These are phyloP conservation scores for Penicillium maclennaniae DNA, from an alignment of 495 filamentous ascomycete species.

Conservation along the genomic window DNA sequence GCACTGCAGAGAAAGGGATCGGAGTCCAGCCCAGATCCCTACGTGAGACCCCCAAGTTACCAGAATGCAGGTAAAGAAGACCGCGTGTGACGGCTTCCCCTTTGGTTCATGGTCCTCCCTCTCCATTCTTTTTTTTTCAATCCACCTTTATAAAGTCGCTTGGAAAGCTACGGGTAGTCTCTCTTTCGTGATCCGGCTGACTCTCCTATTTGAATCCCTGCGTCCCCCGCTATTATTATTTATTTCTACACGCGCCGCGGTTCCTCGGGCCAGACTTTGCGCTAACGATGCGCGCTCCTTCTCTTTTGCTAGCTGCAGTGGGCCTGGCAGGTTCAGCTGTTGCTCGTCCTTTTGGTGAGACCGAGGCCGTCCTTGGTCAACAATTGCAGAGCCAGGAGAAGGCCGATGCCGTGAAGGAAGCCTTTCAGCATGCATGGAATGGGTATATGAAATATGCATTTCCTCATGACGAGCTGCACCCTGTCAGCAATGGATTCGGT, in stretches of 20 bases:
- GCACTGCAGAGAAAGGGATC: neutral
- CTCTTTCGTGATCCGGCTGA: slow-evolving; percentile 11
- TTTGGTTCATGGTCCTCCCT: slow-evolving; percentile 9
- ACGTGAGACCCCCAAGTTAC: too few relatives aligned
- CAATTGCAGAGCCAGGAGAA: slow-evolving; percentile 28
- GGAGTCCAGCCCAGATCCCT: too few relatives aligned
- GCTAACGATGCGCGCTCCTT: slow-evolving; percentile 31
- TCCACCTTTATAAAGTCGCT: slow-evolving; percentile 10
- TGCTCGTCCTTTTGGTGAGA: slow-evolving; percentile 17
- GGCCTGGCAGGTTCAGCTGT: slow-evolving; percentile 24
- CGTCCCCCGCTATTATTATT: neutral
- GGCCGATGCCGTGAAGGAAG: slow-evolving; percentile 65
- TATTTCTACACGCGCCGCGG: neutral
- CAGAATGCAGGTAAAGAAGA: slow-evolving; percentile 14
- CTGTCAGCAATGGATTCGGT: slow-evolving; percentile 58
- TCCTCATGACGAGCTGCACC: slow-evolving; percentile 71
- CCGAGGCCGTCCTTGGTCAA: slow-evolving; percentile 6
- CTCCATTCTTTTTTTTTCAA: neutral
- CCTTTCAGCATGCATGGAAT: slow-evolving; percentile 75
- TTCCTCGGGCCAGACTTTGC: neutral
- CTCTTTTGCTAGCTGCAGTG: slow-evolving; percentile 26
- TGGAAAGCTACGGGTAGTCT: slow-evolving; percentile 7
- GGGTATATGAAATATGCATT: slow-evolving; percentile 79
- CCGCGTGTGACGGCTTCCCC: slow-evolving; percentile 18
- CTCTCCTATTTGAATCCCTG: neutral